Base-by-base conservation (phyloP, 306 rosid genomes). In the Quillaja saponaria region DNA sequence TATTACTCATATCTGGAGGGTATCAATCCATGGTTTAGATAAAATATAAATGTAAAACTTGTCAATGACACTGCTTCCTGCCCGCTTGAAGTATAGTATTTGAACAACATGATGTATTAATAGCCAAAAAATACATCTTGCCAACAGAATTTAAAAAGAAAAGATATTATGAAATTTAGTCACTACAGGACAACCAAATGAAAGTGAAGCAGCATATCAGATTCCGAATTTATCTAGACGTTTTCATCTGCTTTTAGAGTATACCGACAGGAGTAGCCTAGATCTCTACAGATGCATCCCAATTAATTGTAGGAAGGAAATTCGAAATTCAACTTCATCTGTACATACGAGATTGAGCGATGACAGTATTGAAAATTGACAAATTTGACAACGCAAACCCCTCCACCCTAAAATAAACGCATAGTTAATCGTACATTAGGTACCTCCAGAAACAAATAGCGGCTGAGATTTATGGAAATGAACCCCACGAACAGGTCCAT, bases 381-480 rank as follows among this genome's bases (percentile, higher is more conserved):
- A 25, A 25, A 25, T 25, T 4, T 25, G 3, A 25, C 31, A 25
- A 25, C 31, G 31, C 31, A 25, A 25, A 25, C 31, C 31, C 31
- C 31, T 25, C 31, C 31, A 25, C 4, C 31, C 31, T 25, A 25
- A 16, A 49, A 16, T 2, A 39, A 39, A 39, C 10, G 7, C 10
- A 39, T 39, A 8, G n/a, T n/a, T n/a, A 61, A 17, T 14, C 28
- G 58, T n/a, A 50, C n/a, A 63, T 8, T 44, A 15, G 40, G 62
- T 50, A 91, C 98, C 98, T 86, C 98, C 98, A 44, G 98, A 91
- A 6, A 91, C 98, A 71, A 91, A 86, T 3, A 91, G 76, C 4
- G 98, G 98, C 82, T 91, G 98, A 71, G 98, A 84, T 73, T 82
- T 88, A 78, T 91, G 97, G 61, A 91, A 91, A 74, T 91, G 97